Percentiles rank a stretch among this genome's conserved stretches.
Evolutionary conservation across 2,329 filamentous ascomycete species (phyloP).

Genomic region (Trichoderma afroharzianum): DNA sequence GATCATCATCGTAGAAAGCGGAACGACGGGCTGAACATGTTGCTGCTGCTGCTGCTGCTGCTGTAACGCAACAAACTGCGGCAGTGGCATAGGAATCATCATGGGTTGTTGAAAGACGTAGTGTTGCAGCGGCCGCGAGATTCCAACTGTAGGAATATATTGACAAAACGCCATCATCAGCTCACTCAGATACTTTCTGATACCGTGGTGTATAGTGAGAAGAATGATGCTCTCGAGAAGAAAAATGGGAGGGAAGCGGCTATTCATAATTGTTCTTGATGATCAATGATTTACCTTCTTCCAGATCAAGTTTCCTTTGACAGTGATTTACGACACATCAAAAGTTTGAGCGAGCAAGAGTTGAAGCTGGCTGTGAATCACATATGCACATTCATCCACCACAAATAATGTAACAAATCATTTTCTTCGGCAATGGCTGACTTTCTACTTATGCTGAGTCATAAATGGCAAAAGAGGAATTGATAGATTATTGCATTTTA

Average conservation of each 20-base stretch:
- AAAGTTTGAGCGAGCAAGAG: background rate
- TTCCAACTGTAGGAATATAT: slow-evolving; percentile 18
- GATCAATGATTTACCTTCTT: background rate
- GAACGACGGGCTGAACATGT: background rate
- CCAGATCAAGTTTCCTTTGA: background rate
- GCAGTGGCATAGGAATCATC: background rate
- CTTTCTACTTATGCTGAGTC: background rate
- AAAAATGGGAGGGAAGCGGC: background rate
- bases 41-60: background rate
- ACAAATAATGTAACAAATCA: background rate
- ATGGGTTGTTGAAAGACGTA: background rate
- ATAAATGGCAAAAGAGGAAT: background rate
- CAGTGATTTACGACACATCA: background rate
- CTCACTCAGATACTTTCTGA: background rate
- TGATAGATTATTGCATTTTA: background rate
- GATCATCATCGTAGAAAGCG: background rate
- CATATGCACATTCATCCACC: background rate
- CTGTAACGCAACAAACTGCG: background rate
- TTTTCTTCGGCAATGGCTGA: background rate
- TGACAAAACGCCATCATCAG: slow-evolving; percentile 26
- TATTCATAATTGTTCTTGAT: background rate
- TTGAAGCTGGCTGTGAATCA: background rate
- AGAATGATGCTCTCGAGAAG: background rate
- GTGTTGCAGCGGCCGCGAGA: background rate
- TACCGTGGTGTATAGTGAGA: background rate